Evolutionary conservation across 805 yeast genomes (phyloP).

Genomic region (Tetrapisispora fleetii): DNA sequence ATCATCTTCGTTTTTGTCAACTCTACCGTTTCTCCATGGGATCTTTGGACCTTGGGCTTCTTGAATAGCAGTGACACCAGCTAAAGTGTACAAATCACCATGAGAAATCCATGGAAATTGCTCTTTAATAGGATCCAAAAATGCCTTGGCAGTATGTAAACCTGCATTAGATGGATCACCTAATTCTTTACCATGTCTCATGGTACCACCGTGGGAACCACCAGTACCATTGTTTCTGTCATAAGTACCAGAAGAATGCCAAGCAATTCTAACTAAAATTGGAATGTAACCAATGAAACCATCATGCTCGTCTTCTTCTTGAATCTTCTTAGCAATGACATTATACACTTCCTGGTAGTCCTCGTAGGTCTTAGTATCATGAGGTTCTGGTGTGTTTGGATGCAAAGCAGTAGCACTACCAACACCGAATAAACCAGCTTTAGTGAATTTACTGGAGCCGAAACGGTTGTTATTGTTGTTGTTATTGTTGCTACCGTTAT

Average conservation of each 20-base stretch:
- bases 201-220: conserved; percentile 67
- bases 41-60: conserved; percentile 70
- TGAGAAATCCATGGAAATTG: conserved; percentile 60
- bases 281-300: conserved; percentile 69
- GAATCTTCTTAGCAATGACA: conserved; percentile 56
- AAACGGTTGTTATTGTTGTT: conserved; percentile 8
- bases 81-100: conserved; percentile 74
- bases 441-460: conserved; percentile 7
- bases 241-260: conserved; percentile 84
- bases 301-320: conserved; percentile 50
- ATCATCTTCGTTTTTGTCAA: conserved; percentile 40
- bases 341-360: conserved; percentile 62
- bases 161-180: conserved; percentile 56
- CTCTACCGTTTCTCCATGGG: conserved; percentile 77
- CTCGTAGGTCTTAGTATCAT: conserved; percentile 25
- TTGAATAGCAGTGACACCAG: conserved; percentile 71
- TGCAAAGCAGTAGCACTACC: conserved; percentile 32
- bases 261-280: conserved; percentile 65
- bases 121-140: conserved; percentile 43
- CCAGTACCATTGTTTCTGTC: conserved; percentile 49
- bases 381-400: conserved; percentile 20
- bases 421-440: conserved; percentile 18
- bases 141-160: conserved; percentile 45
- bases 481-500: conserved; percentile 12
- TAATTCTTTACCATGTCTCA: conserved; percentile 42